Evolutionary conservation across 2,329 filamentous ascomycete species (phyloP), one percentile per base, ranked within the genome.

Genomic region (Cytospora piceae): DNA sequence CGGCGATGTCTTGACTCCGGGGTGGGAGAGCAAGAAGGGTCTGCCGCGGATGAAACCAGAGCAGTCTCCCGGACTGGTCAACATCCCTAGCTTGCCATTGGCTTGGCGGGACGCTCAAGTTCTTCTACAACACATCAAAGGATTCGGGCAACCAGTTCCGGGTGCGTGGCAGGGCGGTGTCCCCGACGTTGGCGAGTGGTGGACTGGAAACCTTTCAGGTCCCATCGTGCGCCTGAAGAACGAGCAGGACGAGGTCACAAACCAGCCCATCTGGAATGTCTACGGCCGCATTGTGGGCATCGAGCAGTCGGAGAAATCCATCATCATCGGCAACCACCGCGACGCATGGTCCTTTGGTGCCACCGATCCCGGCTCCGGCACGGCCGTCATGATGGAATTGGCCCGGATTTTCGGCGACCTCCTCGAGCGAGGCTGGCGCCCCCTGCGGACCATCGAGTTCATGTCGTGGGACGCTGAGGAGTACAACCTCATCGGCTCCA

Each of bases 391-490:
- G 84, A 84, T 98, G 62, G 95, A 99, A 79, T 83, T 98, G 65
- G 89, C 91, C 27, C 88, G 91, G 54, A 88, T 97, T 58, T 92
- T 99, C 72, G 93, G 93, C 51, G 87, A 92, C 69, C 84, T 98
- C 20, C 82, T 89, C 27, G 78, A 83, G 20, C 86, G 88, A 65
- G 94, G 94, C 61, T 99, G 95, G 95, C 86, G 91, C 31, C 95
- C 95, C 1, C 82, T 96, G 20, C 90, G 95, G n/a, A 96, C 93
- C 4, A 96, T 99, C 69, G 91, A 96, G 75, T 98, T 99, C 76
- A 93, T 94, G 73, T 97, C 92, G 39, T 99, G 95, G 95, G 95
- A 99, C 76, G 95, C 87, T 4, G 90, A 90, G 71, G 93, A 94
- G 77, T 98, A 97, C 80, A 97, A 97, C 77, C 81, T 95, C 55